These are phyloP conservation scores for Phytophthora cajani DNA, from an alignment of 352 stramenopile genomes.

Conservation along the genomic window DNA sequence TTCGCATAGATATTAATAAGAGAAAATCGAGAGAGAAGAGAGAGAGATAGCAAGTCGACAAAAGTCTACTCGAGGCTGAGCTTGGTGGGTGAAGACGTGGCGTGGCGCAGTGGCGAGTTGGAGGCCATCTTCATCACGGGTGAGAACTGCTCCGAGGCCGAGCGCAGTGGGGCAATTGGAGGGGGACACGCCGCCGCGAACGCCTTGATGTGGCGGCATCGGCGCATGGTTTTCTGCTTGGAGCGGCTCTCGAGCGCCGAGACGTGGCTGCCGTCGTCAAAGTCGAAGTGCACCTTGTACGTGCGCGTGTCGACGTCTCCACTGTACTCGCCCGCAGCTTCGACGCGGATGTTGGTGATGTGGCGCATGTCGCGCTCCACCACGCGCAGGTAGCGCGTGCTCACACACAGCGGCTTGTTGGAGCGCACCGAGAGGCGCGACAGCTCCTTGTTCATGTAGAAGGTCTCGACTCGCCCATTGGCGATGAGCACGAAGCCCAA, in stretches of 20 bases:
- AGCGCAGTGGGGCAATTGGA: slow-evolving; percentile 23
- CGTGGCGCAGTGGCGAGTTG: slow-evolving; percentile 32
- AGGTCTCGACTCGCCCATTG: slow-evolving; percentile 67
- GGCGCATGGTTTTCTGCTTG: slow-evolving; percentile 62
- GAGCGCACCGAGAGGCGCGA: slow-evolving; percentile 48
- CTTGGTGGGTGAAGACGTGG: slow-evolving; percentile 28
- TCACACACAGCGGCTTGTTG: slow-evolving; percentile 57
- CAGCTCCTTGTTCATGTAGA: slow-evolving; percentile 63
- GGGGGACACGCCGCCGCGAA: slow-evolving; percentile 39
- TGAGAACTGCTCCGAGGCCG: slow-evolving; percentile 21
- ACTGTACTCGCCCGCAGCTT: slow-evolving; percentile 67
- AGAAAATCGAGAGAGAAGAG: background rate
- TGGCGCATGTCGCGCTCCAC: slow-evolving; percentile 59
- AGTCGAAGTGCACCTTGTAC: slow-evolving; percentile 82
- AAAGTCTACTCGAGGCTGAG: slow-evolving; percentile 27
- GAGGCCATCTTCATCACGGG: slow-evolving; percentile 11
- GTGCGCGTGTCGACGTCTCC: slow-evolving; percentile 70
- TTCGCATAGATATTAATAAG: slow-evolving; percentile 2
- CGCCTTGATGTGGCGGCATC: slow-evolving; percentile 64
- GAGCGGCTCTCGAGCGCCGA: slow-evolving; percentile 62
- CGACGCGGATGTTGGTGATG: slow-evolving; percentile 71
- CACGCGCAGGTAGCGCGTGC: slow-evolving; percentile 40
- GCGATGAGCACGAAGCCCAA: slow-evolving; percentile 48
- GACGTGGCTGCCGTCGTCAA: slow-evolving; percentile 62
- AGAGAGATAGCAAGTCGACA: background rate